Base-by-base conservation (phyloP, 768 basidiomycete species). In the Pisolithus albus region DNA sequence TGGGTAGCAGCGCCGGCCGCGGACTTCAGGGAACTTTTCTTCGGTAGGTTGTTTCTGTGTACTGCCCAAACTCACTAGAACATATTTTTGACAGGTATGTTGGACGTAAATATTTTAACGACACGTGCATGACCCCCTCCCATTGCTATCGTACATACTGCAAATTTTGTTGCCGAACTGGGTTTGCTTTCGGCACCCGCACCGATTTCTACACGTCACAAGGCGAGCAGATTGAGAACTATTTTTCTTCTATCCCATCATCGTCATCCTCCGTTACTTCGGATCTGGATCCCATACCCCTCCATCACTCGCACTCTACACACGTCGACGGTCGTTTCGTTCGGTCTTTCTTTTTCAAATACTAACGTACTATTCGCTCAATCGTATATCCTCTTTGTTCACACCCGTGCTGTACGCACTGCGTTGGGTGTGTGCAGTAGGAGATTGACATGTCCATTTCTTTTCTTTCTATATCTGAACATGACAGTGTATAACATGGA, bases 91-190 rank as follows among this genome's bases (percentile, higher is more conserved):
- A 6, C 36, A 54, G 58, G 58, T 56, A 64, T 52, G 18, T 32
- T 50, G 55, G 45, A 56, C 39, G 45, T 61, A 65, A 54, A 55
- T 55, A 63, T 44, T 44, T 67, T 53, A 52, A 69, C 61, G 66
- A 66, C 64, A 54, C 49, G 50, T 54, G 47, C 66, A 53, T 32
- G 16, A 34, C 18, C 15, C 18, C 15, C 53, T 47, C 52, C 61
- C 54, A 58, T 58, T 61, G 64, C 62, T 68, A 64, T 64, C 52
- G 58, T 61, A 59, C 68, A 68, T 61, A 58, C 59, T 55, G 52
- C 46, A 36, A 70, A 63, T 56, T 66, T 59, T 51, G 56, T 63
- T 56, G 62, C 64, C 66, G 61, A 68, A 59, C 57, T 56, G 52
- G 26, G 26, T 30, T 5, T 16, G 28, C 24, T 15, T 30, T 28